Conservation (phyloP, 2,329 filamentous ascomycete species). For the Chaetomium strumarium region DNA sequence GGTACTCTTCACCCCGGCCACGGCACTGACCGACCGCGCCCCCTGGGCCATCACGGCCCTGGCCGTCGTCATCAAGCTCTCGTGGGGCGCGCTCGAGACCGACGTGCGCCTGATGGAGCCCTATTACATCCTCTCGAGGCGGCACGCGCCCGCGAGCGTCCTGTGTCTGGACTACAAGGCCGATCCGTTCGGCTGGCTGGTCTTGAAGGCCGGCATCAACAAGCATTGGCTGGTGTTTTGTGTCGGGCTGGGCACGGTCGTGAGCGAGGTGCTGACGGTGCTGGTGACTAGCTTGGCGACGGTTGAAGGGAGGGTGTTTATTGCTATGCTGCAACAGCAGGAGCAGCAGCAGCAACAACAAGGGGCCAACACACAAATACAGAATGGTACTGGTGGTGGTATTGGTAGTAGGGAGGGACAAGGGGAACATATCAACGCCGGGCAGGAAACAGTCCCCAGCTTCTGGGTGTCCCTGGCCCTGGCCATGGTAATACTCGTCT, state of each 20-base stretch:
- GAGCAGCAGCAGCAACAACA: slow-evolving; percentile 13
- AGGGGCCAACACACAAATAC: too few species aligned
- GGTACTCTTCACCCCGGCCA: slow-evolving; percentile 54
- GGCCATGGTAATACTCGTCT: slow-evolving; percentile 58
- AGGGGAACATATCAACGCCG: slow-evolving; percentile 36
- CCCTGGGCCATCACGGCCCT: slow-evolving; percentile 61
- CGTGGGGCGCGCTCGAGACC: slow-evolving; percentile 63
- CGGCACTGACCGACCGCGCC: slow-evolving; percentile 52
- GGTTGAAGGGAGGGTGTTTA: slow-evolving; percentile 57
- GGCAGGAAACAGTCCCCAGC: slow-evolving; percentile 55
- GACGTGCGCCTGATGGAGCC: slow-evolving; percentile 69
- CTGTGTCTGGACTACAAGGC: slow-evolving; percentile 69
- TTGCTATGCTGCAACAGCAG: slow-evolving; percentile 29
- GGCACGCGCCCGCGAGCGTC: slow-evolving; percentile 59
- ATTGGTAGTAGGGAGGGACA: slow-evolving; percentile 7
- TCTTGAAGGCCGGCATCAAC: slow-evolving; percentile 56
- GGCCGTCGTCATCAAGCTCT: slow-evolving; percentile 60
- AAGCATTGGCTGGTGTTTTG: slow-evolving; percentile 59
- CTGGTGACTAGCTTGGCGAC: slow-evolving; percentile 60
- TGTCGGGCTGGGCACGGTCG: slow-evolving; percentile 63
- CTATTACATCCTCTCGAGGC: slow-evolving; percentile 62
- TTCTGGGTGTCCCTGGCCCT: slow-evolving; percentile 62
- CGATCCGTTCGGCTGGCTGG: slow-evolving; percentile 61
- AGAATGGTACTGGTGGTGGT: slow-evolving; percentile 6
- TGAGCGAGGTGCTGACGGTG: slow-evolving; percentile 68